These are phyloP conservation scores for Tripterygium wilfordii DNA, from an alignment of 177 flowering plant genomes.

Conservation along the genomic window DNA sequence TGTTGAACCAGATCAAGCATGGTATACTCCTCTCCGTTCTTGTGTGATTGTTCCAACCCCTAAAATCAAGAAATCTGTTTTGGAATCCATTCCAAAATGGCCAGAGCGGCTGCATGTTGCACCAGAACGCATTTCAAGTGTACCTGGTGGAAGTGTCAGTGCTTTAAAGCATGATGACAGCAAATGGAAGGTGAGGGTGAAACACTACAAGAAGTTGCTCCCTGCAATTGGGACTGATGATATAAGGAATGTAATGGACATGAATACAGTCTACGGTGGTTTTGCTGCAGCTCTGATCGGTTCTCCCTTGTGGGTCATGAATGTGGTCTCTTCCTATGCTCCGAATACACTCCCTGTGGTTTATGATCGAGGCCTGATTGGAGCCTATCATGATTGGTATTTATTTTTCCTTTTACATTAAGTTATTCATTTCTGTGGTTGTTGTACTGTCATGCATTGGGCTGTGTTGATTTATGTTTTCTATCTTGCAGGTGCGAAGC, in stretches of 20 bases:
- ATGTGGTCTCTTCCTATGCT: slow-evolving; percentile 92
- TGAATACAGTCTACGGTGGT: slow-evolving; percentile 93
- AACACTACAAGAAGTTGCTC: slow-evolving; percentile 86
- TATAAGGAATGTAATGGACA: slow-evolving; percentile 94
- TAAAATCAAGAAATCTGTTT: slow-evolving; percentile 35
- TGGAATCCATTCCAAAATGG: slow-evolving; percentile 74
- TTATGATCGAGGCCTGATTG: slow-evolving; percentile 90
- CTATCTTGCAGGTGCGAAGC: slow-evolving; percentile 82
- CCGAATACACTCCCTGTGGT: slow-evolving; percentile 79
- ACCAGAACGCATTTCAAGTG: slow-evolving; percentile 66
- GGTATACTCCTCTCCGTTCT: slow-evolving; percentile 91
- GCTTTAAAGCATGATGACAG: slow-evolving; percentile 81
- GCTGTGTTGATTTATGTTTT: not conserved
- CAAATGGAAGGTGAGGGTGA: slow-evolving; percentile 76
- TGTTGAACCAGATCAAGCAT: slow-evolving; percentile 87
- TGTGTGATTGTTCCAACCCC: slow-evolving; percentile 73
- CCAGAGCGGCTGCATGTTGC: slow-evolving; percentile 64
- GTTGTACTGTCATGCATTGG: not conserved
- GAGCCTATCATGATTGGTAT: slow-evolving; percentile 96
- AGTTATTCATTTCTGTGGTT: too few relatives aligned
- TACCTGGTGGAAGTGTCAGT: slow-evolving; percentile 66
- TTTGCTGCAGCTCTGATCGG: slow-evolving; percentile 78
- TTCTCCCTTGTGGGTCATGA: slow-evolving; percentile 97
- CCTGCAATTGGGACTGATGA: slow-evolving; percentile 75
- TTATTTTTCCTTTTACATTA: not conserved